These are phyloP conservation scores for Botrytis aclada DNA, from an alignment of 2,329 filamentous ascomycete species.

Conservation along the genomic window DNA sequence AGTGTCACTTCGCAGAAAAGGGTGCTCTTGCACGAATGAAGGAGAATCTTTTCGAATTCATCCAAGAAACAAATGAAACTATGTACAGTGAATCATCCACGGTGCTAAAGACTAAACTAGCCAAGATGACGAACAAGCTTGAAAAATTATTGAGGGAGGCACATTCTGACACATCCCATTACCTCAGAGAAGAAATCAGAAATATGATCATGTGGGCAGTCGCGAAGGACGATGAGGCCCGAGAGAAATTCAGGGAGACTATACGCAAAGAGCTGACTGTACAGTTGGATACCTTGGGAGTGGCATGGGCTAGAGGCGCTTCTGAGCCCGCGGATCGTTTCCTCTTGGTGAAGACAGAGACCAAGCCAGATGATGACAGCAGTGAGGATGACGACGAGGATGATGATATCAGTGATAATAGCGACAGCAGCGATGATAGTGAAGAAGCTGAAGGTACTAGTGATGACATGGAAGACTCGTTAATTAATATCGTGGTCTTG, in stretches of 20 bases:
- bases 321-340: background rate
- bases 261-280: background rate
- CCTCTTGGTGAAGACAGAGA: background rate
- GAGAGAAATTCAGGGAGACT: background rate
- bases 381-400: background rate
- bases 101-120: background rate
- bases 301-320: background rate
- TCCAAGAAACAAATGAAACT: background rate
- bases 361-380: background rate
- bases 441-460: background rate
- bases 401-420: background rate
- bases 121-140: background rate
- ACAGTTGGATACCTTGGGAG: background rate
- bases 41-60: background rate
- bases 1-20: too few relatives aligned
- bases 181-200: background rate
- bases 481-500: background rate
- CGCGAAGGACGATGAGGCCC: background rate
- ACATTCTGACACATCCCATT: background rate
- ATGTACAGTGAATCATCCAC: background rate
- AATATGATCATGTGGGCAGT: background rate
- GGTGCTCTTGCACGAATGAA: background rate
- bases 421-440: background rate
- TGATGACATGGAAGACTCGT: background rate
- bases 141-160: background rate